These are phyloP conservation scores for Syzygium malaccense DNA, from an alignment of 441 rosid genomes.

Conservation along the genomic window DNA sequence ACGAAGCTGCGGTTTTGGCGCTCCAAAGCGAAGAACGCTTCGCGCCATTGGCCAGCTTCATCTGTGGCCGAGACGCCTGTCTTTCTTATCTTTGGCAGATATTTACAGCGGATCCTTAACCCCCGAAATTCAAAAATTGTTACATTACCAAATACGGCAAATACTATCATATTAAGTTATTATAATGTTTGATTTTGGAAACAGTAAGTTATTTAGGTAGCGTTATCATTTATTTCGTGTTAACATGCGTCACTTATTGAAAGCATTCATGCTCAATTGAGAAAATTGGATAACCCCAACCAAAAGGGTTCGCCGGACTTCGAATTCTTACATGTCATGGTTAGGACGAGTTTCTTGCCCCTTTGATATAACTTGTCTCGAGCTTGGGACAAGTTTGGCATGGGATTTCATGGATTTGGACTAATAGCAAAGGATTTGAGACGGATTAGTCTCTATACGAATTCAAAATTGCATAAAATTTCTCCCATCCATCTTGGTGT, in stretches of 20 bases:
- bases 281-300: accelerated
- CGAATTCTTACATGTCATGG: neutral
- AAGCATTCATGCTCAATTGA: accelerated
- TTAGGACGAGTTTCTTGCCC: neutral
- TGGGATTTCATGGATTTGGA: neutral
- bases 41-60: neutral
- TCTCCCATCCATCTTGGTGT: neutral
- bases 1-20: neutral
- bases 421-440: neutral
- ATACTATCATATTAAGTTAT: neutral
- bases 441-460: neutral
- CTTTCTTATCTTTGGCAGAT: neutral
- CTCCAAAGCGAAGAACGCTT: neutral
- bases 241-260: accelerated
- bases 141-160: neutral
- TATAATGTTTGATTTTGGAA: neutral
- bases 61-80: neutral
- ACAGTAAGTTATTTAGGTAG: neutral
- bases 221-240: neutral
- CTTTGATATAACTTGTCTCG: accelerated
- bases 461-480: neutral
- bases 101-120: neutral
- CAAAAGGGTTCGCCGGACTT: accelerated
- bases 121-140: neutral
- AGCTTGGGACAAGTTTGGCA: neutral